A percentile compares a stretch with the other conserved stretches of the same genome.
These are phyloP conservation scores for Naganishia albida DNA, from an alignment of 1,284 basidiomycete species.

Conservation along the genomic window DNA sequence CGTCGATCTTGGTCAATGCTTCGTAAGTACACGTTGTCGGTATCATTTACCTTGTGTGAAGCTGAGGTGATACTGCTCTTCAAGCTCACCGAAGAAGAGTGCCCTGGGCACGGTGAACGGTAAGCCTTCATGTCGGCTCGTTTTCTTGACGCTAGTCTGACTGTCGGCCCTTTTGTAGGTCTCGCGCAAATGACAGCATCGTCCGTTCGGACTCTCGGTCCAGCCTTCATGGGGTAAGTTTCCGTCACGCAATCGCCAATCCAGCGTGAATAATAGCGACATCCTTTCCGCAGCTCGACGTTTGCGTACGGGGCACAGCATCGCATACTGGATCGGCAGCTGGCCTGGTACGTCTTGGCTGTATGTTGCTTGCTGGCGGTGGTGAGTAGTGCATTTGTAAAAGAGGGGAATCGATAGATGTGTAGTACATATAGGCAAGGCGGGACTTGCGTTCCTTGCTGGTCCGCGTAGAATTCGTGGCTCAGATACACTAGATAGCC, in stretches of 20 bases:
- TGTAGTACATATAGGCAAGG: too few species aligned
- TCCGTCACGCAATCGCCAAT: background rate
- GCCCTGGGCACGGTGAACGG: constrained; percentile 23
- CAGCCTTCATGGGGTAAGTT: constrained; percentile 24
- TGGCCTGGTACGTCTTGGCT: constrained; percentile 14
- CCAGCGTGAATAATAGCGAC: background rate
- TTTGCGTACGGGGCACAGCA: constrained; percentile 17
- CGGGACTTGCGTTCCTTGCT: too few species aligned
- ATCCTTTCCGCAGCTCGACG: background rate
- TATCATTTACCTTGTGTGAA: background rate
- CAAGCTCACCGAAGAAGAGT: constrained; percentile 12
- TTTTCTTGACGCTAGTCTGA: background rate
- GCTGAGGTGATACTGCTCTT: background rate
- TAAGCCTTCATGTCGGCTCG: background rate
- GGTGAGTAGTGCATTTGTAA: constrained; percentile 1
- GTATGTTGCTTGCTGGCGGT: constrained; percentile 3
- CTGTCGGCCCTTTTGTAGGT: background rate
- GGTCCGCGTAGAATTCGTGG: too few species aligned
- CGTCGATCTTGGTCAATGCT: constrained; percentile 20
- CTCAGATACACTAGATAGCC: too few species aligned
- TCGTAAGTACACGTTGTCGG: background rate
- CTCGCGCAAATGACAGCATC: constrained; percentile 29
- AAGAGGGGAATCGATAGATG: constrained; percentile 1
- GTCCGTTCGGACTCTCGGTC: constrained; percentile 14
- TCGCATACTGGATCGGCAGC: constrained; percentile 18